phyloP scores from a whole-genome alignment of 805 yeast species.

The Barnettozyma wickerhamii region DNA sequence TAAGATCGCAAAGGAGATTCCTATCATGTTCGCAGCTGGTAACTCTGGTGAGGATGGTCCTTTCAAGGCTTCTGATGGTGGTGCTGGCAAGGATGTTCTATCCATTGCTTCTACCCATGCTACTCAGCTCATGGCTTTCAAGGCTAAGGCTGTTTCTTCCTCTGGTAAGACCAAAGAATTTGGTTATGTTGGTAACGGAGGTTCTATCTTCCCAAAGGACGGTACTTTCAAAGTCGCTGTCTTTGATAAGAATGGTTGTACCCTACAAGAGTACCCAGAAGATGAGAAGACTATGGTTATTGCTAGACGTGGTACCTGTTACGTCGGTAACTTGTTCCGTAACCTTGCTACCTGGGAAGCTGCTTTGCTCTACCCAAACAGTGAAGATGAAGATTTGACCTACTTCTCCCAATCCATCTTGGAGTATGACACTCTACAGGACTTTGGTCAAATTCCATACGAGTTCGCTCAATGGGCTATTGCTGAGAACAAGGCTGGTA shows the following conservation, averaged over 20 bases:
- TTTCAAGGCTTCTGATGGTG: slow-evolving; percentile 14
- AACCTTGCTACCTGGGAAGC: background rate
- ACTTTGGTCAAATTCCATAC: slow-evolving; percentile 7
- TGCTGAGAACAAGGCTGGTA: slow-evolving; percentile 6
- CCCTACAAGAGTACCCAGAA: background rate
- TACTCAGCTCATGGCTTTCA: slow-evolving; percentile 8
- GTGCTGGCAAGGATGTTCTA: slow-evolving; percentile 10
- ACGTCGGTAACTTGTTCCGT: background rate
- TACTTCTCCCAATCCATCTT: background rate
- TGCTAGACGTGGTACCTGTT: slow-evolving; percentile 9
- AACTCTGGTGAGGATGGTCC: slow-evolving; percentile 13
- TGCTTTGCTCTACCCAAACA: slow-evolving; percentile 1
- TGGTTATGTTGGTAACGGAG: slow-evolving; percentile 8
- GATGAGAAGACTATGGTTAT: slow-evolving; percentile 4
- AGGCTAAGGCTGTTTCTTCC: slow-evolving; percentile 9
- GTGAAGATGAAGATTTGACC: background rate
- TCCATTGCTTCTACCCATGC: slow-evolving; percentile 15
- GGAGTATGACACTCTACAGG: no score
- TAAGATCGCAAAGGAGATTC: slow-evolving; percentile 9
- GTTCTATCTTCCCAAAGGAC: background rate
- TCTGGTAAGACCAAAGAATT: slow-evolving; percentile 7
- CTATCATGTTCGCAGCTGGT: slow-evolving; percentile 17
- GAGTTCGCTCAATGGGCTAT: slow-evolving; percentile 12
- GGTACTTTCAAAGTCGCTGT: slow-evolving; percentile 8
- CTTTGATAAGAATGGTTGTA: slow-evolving; percentile 7